These are phyloP conservation scores for Trypanosomatidae sp. DNA, from an alignment of 208 protist genomes.

Conservation along the genomic window DNA sequence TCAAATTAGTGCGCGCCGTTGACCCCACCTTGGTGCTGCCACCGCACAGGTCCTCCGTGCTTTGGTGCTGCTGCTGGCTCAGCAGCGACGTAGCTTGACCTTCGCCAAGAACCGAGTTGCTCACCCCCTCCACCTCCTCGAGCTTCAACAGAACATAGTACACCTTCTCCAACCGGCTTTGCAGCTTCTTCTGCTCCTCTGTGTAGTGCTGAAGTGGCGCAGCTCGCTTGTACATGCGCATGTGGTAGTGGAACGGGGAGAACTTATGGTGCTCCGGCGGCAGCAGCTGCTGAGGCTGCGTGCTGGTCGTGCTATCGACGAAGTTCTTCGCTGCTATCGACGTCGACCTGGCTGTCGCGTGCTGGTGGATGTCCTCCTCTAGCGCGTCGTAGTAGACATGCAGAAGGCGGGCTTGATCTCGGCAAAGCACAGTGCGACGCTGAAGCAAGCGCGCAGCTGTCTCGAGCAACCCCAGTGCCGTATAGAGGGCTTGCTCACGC, in stretches of 20 bases:
- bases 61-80: neutral
- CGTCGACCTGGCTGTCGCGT: neutral
- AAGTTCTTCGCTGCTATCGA: neutral
- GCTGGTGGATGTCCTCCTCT: constrained; percentile 46
- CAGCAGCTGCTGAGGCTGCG: constrained; percentile 1
- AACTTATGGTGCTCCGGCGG: constrained; percentile 17
- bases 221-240: constrained; percentile 44
- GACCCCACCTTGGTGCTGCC: neutral
- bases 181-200: constrained; percentile 22
- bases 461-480: constrained; percentile 42
- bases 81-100: neutral
- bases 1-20: neutral
- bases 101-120: constrained; percentile 24
- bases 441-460: constrained; percentile 36
- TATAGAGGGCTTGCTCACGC: constrained; percentile 33
- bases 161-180: constrained; percentile 50
- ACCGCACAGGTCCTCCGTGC: neutral
- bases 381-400: constrained; percentile 65
- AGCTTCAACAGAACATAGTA: constrained; percentile 50
- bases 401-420: constrained; percentile 34
- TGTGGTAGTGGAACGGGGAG: constrained; percentile 40
- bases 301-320: neutral
- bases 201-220: constrained; percentile 45
- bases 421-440: constrained; percentile 24
- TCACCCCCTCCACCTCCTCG: constrained; percentile 46